These are phyloP conservation scores for Trametopsis cervina DNA, from an alignment of 768 basidiomycete genomes.

Conservation along the genomic window DNA sequence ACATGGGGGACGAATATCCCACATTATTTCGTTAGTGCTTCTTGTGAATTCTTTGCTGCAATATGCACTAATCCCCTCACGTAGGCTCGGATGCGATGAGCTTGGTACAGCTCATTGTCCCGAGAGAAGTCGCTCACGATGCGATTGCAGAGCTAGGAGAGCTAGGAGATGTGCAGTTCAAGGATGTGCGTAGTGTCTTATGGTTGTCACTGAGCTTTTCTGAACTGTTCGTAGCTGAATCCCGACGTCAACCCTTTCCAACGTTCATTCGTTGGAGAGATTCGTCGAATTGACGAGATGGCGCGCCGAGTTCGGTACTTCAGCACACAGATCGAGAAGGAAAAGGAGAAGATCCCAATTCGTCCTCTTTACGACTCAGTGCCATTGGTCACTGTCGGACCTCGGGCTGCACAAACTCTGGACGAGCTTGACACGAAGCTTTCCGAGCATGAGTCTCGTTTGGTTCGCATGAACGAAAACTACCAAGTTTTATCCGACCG, in stretches of 20 bases:
- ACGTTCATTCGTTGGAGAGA: constrained; percentile 94
- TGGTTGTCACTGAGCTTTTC: constrained; percentile 1
- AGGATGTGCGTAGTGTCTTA: constrained; percentile 63
- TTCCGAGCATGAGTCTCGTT: constrained; percentile 76
- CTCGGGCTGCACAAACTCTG: constrained; percentile 86
- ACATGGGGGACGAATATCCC: constrained; percentile 79
- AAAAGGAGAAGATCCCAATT: constrained; percentile 75
- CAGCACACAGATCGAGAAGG: constrained; percentile 74
- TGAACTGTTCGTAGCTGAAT: constrained; percentile 60
- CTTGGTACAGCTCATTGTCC: constrained; percentile 94
- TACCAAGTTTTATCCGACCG: constrained; percentile 86
- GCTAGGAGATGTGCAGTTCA: constrained; percentile 93
- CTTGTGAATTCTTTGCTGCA: neutral
- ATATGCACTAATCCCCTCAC: neutral
- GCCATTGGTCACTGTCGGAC: constrained; percentile 83
- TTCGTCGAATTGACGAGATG: constrained; percentile 94
- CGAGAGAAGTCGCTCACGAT: constrained; percentile 95
- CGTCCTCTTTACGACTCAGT: constrained; percentile 83
- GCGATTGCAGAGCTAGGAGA: constrained; percentile 94
- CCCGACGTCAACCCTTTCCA: constrained; percentile 95
- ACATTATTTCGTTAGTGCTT: constrained; percentile 71
- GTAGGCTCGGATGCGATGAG: constrained; percentile 97
- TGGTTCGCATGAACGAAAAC: constrained; percentile 87
- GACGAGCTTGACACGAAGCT: constrained; percentile 90
- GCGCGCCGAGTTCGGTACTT: constrained; percentile 92